Conservation (phyloP, 805 yeast species). For the Ogataea saltuana region DNA sequence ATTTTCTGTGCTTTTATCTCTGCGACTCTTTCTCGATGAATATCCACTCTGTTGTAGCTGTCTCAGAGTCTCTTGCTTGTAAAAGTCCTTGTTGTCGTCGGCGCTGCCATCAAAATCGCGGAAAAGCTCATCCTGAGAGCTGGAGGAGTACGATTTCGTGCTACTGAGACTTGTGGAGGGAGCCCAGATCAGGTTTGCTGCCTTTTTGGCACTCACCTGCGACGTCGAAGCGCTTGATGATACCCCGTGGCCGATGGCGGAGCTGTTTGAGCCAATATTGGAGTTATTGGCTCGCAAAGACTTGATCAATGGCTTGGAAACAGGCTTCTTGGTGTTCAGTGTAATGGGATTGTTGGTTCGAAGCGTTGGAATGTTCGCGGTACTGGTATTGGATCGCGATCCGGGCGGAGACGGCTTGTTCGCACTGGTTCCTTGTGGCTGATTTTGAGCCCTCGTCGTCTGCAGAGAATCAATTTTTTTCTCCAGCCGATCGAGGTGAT, state of each 20-base stretch:
- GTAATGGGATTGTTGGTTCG: conserved; percentile 33
- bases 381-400: conserved; percentile 17
- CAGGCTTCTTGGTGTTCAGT: conserved; percentile 29
- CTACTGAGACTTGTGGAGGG: conserved; percentile 35
- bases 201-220: conserved; percentile 34
- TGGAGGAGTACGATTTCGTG: conserved; percentile 29
- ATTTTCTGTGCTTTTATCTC: conserved; percentile 19
- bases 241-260: not conserved
- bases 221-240: conserved; percentile 10
- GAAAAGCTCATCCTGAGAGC: conserved; percentile 25
- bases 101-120: conserved; percentile 29
- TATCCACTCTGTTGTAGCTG: conserved; percentile 31
- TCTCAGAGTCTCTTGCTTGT: conserved; percentile 30
- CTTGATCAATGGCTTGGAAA: conserved; percentile 25
- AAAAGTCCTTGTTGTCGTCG: conserved; percentile 25
- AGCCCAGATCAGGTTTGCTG: conserved; percentile 41
- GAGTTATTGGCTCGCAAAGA: conserved; percentile 20
- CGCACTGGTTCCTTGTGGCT: conserved; percentile 7
- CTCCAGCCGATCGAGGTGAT: conserved; percentile 42
- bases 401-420: conserved; percentile 16
- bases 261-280: not conserved
- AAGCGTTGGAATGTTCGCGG: conserved; percentile 29
- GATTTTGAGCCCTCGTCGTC: conserved; percentile 7
- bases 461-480: conserved; percentile 16
- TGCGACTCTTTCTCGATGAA: conserved; percentile 22